Base-by-base conservation (phyloP, 257 asterid genomes). In the Solanum tarapatanum region DNA sequence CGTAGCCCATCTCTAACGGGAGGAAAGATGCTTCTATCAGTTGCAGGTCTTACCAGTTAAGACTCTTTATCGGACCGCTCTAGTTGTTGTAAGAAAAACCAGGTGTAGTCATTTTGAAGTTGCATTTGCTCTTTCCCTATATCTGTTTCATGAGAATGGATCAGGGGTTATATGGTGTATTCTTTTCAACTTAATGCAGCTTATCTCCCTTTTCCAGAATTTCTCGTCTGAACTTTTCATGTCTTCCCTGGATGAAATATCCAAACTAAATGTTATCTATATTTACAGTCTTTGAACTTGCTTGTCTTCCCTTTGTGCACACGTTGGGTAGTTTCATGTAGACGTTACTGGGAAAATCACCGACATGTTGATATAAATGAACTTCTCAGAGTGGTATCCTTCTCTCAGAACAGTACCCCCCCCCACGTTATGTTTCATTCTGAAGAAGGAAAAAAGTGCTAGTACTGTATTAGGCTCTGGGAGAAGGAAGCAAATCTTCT, bases 401-500 rank as follows among this genome's bases (percentile, higher is more conserved):
- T 36, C 17, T 36, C 82, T 74, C 92, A 88, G 92, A 62, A 87
- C 85, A 75, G 45, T 87, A 48, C 21, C 19, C 58, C 21, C 19
- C 58, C 60, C 21, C 19, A 14, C 21, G 60, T 48, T 48, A 48
- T 48, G 60, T 14, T 48, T 48, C 21, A 48, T 48, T 48, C 60
- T 48, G 60, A 48, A 48, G 60, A 48, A 48, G 58, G 58, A 48
- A 48, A 48, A 48, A 48, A 48, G 60, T 45, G 58, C 21, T 14
- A 13, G 21, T 48, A 51, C 62, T 51, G 66, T 19, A 19, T 55
- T 55, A 48, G 21, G 60, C 86, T 16, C 23, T 55, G 82, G 33
- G 35, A 72, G 16, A 10, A 5, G 33, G 72, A 64, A 64, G 72
- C 33, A 64, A 64, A n/a, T 64, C 72, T 64, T 64, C 32, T 11